phyloP scores from a whole-genome alignment of 78 protist species.

The Neovahlkampfia damariscottae region DNA sequence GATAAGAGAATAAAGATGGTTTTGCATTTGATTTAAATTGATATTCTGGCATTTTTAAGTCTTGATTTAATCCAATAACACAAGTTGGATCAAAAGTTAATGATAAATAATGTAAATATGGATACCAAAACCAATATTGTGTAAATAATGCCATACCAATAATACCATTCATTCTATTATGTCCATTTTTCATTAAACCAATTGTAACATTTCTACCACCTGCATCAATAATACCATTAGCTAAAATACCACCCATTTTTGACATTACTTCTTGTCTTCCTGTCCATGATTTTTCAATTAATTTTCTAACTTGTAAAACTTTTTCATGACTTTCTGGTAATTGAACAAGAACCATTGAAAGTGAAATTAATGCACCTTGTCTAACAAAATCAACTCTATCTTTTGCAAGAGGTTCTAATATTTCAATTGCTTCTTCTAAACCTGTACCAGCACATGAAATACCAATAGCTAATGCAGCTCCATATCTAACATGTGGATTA shows the following conservation, averaged over 20 bases:
- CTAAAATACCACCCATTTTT: conserved; percentile 93
- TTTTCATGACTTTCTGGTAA: conserved; percentile 16
- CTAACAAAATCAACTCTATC: conserved; percentile 87
- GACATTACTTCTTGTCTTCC: conserved; percentile 83
- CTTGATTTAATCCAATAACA: conserved; percentile 74
- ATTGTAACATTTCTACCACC: conserved; percentile 93
- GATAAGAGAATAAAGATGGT: conserved; percentile 81
- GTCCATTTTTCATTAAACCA: conserved; percentile 50
- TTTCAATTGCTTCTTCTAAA: conserved; percentile 49
- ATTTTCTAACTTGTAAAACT: conserved; percentile 22
- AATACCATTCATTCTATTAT: conserved; percentile 26
- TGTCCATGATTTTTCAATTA: conserved; percentile 22
- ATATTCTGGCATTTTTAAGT: conserved; percentile 59
- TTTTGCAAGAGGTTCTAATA: conserved; percentile 53
- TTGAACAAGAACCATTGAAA: conserved; percentile 89
- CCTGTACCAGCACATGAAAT: conserved; percentile 94
- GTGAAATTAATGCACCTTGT: conserved; percentile 82
- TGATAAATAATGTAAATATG: conserved; percentile 73
- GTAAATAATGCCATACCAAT: conserved; percentile 79
- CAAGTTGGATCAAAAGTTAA: conserved; percentile 91
- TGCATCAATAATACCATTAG: conserved; percentile 91
- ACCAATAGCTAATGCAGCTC: conserved; percentile 95
- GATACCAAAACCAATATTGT: conserved; percentile 98
- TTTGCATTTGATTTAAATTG: conserved; percentile 28
- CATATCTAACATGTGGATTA: conserved; percentile 97